phyloP scores from a whole-genome alignment of 2,329 filamentous ascomycete genomes.

The Paecilomyces formosus region DNA sequence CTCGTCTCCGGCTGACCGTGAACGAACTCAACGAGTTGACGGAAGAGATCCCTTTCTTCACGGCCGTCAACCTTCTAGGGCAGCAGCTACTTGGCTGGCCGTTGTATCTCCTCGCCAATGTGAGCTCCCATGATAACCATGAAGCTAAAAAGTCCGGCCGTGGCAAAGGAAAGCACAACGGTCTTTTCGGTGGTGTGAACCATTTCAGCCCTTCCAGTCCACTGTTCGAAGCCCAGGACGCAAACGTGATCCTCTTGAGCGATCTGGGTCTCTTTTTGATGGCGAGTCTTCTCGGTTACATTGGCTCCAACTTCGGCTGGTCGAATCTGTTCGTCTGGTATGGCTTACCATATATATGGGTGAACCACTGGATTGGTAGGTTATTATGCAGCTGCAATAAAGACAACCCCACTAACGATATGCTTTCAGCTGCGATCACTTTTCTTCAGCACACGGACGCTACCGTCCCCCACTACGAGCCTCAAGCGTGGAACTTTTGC shows the following conservation, averaged over 20 bases:
- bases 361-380: conserved; percentile 81
- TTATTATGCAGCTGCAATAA: too few species aligned
- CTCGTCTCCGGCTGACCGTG: conserved; percentile 61
- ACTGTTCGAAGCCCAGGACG: conserved; percentile 84
- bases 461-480: conserved; percentile 83
- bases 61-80: conserved; percentile 61
- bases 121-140: conserved; percentile 94
- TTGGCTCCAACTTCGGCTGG: conserved; percentile 74
- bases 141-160: conserved; percentile 86
- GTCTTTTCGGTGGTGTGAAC: conserved; percentile 73
- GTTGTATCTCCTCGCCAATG: conserved; percentile 82
- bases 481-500: conserved; percentile 82
- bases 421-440: conserved; percentile 68
- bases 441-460: conserved; percentile 97
- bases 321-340: conserved; percentile 91
- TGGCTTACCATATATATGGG: conserved; percentile 89
- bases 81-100: conserved; percentile 95
- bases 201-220: conserved; percentile 88
- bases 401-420: too few species aligned
- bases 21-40: conserved; percentile 84
- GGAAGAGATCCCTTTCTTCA: conserved; percentile 88
- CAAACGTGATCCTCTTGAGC: conserved; percentile 75
- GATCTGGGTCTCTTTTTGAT: conserved; percentile 71
- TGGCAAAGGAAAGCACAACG: conserved; percentile 86
- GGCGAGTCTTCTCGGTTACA: conserved; percentile 53